Base-by-base conservation (phyloP, 805 yeast genomes). In the Cyberlindnera veronae region DNA sequence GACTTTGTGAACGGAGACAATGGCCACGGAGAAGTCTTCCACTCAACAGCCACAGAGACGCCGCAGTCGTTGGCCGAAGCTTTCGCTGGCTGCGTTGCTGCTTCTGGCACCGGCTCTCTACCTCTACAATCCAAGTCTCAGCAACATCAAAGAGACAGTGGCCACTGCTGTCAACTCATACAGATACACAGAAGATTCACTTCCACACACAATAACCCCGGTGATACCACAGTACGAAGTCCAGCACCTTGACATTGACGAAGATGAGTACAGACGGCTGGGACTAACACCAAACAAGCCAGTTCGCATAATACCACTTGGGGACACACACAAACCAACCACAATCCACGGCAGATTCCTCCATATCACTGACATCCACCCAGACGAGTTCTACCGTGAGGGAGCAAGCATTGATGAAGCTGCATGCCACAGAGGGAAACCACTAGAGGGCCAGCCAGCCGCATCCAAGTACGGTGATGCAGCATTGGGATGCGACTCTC, bases 361-460 rank as follows among this genome's bases (percentile, higher is more conserved):
- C n/a, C 95, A 88, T 55, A 71, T 87, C 20, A 87, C 95, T 1
- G 96, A 87, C 57, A 68, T 88, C 45, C 96, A 87, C 55, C 95
- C 95, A 0, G 96, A 87, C 60, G 80, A 79, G 14, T 66, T 66
- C 53, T 85, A 83, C 55, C 60, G 63, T 29, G 68, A 61, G 12
- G 86, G 84, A 3, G 58, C 77, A 0, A 60, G 70, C 6, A 62
- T 72, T 3, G 74, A 66, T 4, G 55, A n/a, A n/a, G n/a, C 57
- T 18, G 63, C 68, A 34, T 87, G 96, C 53, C 95, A 87, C 58
- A 53, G 69, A 13, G 72, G 74, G 1, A 59, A 42, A 22, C 42
- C 45, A 6, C 39, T 27, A 11, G 45, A 51, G 12, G 53, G 54
- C 5, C 58, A 61, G 9, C 79, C 78, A 13, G 51, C 50, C 5